Percentiles rank a stretch among this genome's conserved stretches.
phyloP scores from a whole-genome alignment of 106 monocot species.

The Dioscorea alata region DNA sequence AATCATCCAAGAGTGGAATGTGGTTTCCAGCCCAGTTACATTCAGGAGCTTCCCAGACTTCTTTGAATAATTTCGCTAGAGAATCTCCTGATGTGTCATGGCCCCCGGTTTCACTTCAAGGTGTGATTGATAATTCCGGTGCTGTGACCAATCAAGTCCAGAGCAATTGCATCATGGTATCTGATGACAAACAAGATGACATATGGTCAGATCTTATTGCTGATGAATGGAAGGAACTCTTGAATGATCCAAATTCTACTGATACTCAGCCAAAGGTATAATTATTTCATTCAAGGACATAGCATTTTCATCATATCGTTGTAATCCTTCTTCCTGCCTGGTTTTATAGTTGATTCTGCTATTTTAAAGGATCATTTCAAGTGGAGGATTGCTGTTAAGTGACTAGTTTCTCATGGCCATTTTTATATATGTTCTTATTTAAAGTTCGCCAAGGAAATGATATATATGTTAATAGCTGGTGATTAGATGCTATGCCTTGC shows the following conservation, averaged over 20 bases:
- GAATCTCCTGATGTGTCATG: slow-evolving; percentile 27
- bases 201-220: slow-evolving; percentile 33
- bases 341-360: too few species aligned
- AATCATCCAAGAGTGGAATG: slow-evolving; percentile 8
- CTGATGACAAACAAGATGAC: slow-evolving; percentile 41
- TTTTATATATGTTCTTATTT: too few species aligned
- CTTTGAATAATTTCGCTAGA: slow-evolving; percentile 5
- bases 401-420: too few species aligned
- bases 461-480: not conserved
- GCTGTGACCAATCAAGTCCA: slow-evolving; percentile 16
- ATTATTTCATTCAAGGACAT: not conserved
- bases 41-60: slow-evolving; percentile 29
- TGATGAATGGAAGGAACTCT: slow-evolving; percentile 36
- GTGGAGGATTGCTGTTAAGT: too few species aligned
- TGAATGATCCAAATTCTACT: slow-evolving; percentile 20
- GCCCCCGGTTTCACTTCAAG: slow-evolving; percentile 16
- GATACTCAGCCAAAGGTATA: slow-evolving; percentile 40
- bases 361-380: too few species aligned
- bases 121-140: slow-evolving; percentile 10
- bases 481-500: not conserved
- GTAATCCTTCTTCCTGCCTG: not conserved
- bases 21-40: slow-evolving; percentile 6
- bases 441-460: too few species aligned
- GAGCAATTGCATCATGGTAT: slow-evolving; percentile 12
- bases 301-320: not conserved